Evolutionary conservation across 352 stramenopile species (phyloP), one percentile per base, ranked within the genome.

Genomic region (Aphanomyces stellatus): DNA sequence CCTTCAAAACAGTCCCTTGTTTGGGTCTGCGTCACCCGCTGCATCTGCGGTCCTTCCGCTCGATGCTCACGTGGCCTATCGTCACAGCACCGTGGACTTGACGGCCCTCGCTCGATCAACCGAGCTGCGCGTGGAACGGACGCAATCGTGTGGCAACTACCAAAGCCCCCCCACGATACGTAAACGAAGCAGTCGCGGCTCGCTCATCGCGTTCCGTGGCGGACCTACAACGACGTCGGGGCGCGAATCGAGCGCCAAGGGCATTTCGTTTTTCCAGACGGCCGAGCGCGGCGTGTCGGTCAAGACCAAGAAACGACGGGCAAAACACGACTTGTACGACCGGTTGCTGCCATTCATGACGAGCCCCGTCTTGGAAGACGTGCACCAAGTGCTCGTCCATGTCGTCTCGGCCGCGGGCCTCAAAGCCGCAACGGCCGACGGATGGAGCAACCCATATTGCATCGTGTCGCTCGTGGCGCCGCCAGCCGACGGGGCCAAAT

Each of bases 311-410:
- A 57, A 22, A 8, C 6, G 33, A 15, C 6, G 8, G 1, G 25
- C 25, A 37, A 13, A 57, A 4, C 49, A 35, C 6, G 25, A 55
- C 7, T 33, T 67, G 6, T 51, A 59, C n/a, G 60, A 59, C 13
- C 43, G 30, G n/a, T 34, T 67, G 4, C 15, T 35, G 8, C 10
- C 41, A 11, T 67, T 28, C 22, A 60, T 67, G 49, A 43, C 41
- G 4, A 35, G 8, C 2, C 60, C 60, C 30, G 35, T 60, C 11
- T 33, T 67, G 13, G 60, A 67, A 48, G 19, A 27, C n/a, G 37
- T 59, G 5, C 7, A 59, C 24, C 60, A 67, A 57, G 60, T 67
- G n/a, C 49, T 67, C 3, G 34, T 67, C 19, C 48, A 49, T 8
- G 49, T 67, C n/a, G 30, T 56, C 13, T 56, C 41, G 5, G 60